phyloP scores from a whole-genome alignment of 176 grass and related monocot species.

The Cymbopogon citratus region DNA sequence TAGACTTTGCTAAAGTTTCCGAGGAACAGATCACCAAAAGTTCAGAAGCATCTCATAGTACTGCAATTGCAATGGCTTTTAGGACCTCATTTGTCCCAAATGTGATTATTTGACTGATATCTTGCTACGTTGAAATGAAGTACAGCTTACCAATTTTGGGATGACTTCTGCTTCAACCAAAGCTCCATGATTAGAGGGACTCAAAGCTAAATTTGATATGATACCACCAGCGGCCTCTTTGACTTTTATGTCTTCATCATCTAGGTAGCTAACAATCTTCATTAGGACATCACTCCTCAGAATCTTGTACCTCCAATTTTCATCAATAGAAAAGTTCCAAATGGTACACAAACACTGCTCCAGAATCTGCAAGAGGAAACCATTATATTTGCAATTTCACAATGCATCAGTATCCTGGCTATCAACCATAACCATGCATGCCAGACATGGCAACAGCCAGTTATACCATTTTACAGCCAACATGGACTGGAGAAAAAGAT shows the following conservation, averaged over 20 bases:
- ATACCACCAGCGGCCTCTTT: slow-evolving; percentile 65
- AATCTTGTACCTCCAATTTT: slow-evolving; percentile 49
- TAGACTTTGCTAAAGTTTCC: neutral
- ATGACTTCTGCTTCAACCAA: slow-evolving; percentile 60
- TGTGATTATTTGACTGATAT: slow-evolving; percentile 6
- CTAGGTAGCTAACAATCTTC: slow-evolving; percentile 47
- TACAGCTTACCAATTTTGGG: slow-evolving; percentile 57
- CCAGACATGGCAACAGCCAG: neutral
- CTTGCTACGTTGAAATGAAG: neutral
- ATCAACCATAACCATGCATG: slow-evolving; percentile 7
- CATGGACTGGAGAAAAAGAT: slow-evolving; percentile 5
- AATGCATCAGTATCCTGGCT: neutral
- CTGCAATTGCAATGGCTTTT: neutral
- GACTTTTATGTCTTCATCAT: slow-evolving; percentile 60
- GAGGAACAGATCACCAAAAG: neutral
- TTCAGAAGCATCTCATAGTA: slow-evolving; percentile 3
- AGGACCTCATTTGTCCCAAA: neutral
- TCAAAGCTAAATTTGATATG: slow-evolving; percentile 60
- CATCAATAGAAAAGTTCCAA: slow-evolving; percentile 71
- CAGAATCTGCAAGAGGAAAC: slow-evolving; percentile 43
- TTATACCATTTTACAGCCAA: slow-evolving; percentile 13
- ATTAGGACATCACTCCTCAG: slow-evolving; percentile 39
- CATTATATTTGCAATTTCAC: neutral
- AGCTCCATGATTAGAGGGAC: slow-evolving; percentile 32
- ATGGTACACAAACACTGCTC: slow-evolving; percentile 59